Base-by-base conservation (phyloP, 768 basidiomycete species). In the Phylloporus rhodoxanthus region DNA sequence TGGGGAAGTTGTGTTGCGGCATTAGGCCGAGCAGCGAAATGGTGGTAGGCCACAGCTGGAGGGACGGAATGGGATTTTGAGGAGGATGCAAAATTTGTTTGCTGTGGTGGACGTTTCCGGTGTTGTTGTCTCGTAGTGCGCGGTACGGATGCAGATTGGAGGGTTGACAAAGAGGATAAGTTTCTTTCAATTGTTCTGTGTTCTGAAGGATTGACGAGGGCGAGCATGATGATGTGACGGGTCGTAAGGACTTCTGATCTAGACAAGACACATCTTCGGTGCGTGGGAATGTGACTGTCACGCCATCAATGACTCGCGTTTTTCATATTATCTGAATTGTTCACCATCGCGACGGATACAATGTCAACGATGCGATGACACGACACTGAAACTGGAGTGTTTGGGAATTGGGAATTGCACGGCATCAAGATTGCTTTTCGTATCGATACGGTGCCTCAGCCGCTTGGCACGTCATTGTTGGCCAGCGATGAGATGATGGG, bases 191-290 rank as follows among this genome's bases (percentile, higher is more conserved):
- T 57, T 2, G 41, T 43, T 51, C 57, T 62, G 48, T 62, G 66
- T 48, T 68, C 65, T 47, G 63, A 51, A 13, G 75, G 73, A 57
- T 74, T 70, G 57, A 75, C 76, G 48, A 78, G 72, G 51, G 77
- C 76, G 56, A 78, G 77, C 76, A 78, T 78, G 55, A 52, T 76
- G 55, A 53, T 55, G 37, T 38, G 59, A 51, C 28, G 17, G n/a
- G 56, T 54, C 34, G 56, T 40, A 45, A 56, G 52, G 48, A 59
- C 33, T n/a, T 1, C 9, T 29, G 47, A 60, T 52, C 49, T 64
- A 21, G 37, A 51, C 48, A 49, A 56, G 45, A 47, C 43, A 33
- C 47, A 50, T 52, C 33, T 26, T 40, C 9, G n/a, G 13, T 13
- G 3, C 64, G 64, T 63, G 61, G 11, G 64, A 66, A 58, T 5